Evolutionary conservation across 495 filamentous ascomycete genomes (phyloP), one percentile per base, ranked within the genome.

Genomic region (Lepraria neglecta): DNA sequence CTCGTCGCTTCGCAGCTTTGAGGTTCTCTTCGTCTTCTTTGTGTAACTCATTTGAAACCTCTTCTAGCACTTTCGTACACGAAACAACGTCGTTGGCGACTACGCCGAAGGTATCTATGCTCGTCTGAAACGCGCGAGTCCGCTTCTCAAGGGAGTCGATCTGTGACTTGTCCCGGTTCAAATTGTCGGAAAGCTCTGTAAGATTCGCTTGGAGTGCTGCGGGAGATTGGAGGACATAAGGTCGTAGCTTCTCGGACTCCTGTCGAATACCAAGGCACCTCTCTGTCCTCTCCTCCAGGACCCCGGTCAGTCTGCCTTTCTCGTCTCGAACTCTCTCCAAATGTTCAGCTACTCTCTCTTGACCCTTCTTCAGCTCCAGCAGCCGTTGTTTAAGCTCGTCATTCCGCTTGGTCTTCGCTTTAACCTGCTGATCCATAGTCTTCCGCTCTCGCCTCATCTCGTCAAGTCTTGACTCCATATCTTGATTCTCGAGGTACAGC

Each of bases 21-120:
- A 82, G 78, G 61, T 85, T 84, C 68, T 92, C 91, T 54, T 96
- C 94, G 7, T 96, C 92, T 71, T 96, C 91, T 71, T 91, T 95
- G 11, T 85, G 76, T 11, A 98, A 73, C 70, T 97, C 94, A 46
- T 77, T 77, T 1, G 85, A 79, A 40, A 96, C 88, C 58, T 97
- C 95, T 46, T 95, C 88, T 3, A 98, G 84, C 31, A 97, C 78
- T 69, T 91, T 92, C 53, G 89, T 88, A 65, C 90, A 95, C 0
- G 86, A 85, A 6, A 84, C 81, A 14, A 97, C 90, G 68, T 97
- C 92, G 40, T 86, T 82, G 9, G 84, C 76, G 10, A 97, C 89
- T 1, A 92, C 84, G 5, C 81, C 79, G 67, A 97, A 97, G 1
- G 90, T 90, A 72, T 97, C 92, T 6, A 86, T 85, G 21, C 87